These are phyloP conservation scores for Trichoderma sp. DNA, from an alignment of 2,329 filamentous ascomycete species.

Conservation along the genomic window DNA sequence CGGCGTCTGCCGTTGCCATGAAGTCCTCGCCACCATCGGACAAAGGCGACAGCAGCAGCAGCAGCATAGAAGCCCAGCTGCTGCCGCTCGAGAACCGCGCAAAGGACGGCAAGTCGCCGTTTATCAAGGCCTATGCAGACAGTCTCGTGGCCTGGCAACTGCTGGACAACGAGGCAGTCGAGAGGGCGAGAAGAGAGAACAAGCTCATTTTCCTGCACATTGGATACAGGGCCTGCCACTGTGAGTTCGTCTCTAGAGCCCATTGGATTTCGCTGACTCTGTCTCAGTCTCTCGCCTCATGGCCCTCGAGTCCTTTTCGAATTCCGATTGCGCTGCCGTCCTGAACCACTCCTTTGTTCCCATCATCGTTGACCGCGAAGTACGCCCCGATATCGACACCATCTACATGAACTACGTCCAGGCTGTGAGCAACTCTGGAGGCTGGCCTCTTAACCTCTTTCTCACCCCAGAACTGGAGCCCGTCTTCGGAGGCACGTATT, in stretches of 20 bases:
- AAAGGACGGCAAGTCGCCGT: constrained; percentile 46
- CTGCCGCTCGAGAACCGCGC: constrained; percentile 38
- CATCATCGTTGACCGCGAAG: constrained; percentile 89
- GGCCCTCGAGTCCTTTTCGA: constrained; percentile 86
- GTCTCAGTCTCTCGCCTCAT: constrained; percentile 78
- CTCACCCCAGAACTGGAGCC: constrained; percentile 89
- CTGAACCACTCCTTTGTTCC: constrained; percentile 88
- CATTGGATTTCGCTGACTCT: constrained; percentile 23
- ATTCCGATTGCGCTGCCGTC: constrained; percentile 73
- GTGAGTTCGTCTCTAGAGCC: constrained; percentile 50
- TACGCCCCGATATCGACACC: constrained; percentile 87
- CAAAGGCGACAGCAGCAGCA: constrained; percentile 22
- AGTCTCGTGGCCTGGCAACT: constrained; percentile 92
- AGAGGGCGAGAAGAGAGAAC: constrained; percentile 75
- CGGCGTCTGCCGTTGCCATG: constrained; percentile 36
- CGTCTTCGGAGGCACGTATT: constrained; percentile 95
- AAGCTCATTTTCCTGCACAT: constrained; percentile 91
- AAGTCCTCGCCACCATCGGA: constrained; percentile 29
- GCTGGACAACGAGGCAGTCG: constrained; percentile 74
- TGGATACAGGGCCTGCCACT: constrained; percentile 93
- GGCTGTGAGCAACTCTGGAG: constrained; percentile 83
- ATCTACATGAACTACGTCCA: constrained; percentile 99
- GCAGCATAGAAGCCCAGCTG: constrained; percentile 16
- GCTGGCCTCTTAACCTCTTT: constrained; percentile 97
- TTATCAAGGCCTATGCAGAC: constrained; percentile 68